These are phyloP conservation scores for Clitoria ternatea DNA, from an alignment of 306 rosid genomes.

Conservation along the genomic window DNA sequence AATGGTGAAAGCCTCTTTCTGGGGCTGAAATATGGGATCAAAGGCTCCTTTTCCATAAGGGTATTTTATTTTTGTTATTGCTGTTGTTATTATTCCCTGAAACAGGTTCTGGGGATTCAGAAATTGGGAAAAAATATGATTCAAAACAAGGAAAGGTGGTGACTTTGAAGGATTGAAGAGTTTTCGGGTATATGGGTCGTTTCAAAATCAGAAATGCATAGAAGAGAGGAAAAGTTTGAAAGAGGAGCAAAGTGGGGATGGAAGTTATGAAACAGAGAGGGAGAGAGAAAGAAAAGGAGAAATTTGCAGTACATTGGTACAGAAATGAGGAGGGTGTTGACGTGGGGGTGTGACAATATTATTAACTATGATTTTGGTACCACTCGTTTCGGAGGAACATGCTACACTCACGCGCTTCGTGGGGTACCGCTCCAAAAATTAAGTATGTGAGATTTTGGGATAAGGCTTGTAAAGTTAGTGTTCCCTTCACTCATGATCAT, in stretches of 20 bases:
- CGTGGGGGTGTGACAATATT: slow-evolving; percentile 1
- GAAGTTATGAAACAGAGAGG: not conserved
- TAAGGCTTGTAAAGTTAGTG: not conserved
- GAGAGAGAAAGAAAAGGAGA: not conserved
- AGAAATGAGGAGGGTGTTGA: not conserved
- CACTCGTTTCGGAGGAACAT: not conserved
- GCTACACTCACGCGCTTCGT: slow-evolving; percentile 22
- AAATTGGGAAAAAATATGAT: not conserved
- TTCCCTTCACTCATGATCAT: not conserved
- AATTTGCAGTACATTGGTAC: not conserved
- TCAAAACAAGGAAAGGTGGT: not conserved
- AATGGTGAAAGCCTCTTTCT: slow-evolving; percentile 24
- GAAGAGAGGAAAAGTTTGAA: not conserved
- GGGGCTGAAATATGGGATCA: slow-evolving; percentile 65
- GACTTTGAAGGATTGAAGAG: not conserved
- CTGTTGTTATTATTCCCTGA: no score
- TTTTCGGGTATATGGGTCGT: not conserved
- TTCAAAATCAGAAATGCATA: not conserved
- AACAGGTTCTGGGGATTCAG: not conserved
- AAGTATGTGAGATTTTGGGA: not conserved
- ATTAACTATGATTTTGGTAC: not conserved
- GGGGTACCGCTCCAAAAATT: not conserved
- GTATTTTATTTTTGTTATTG: no score
- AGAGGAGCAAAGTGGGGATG: not conserved
- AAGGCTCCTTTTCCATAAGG: slow-evolving; percentile 82